A percentile compares a stretch with the other conserved stretches of the same genome.
Conservation (phyloP, 306 rosid genomes). For the Purshia tridentata region DNA sequence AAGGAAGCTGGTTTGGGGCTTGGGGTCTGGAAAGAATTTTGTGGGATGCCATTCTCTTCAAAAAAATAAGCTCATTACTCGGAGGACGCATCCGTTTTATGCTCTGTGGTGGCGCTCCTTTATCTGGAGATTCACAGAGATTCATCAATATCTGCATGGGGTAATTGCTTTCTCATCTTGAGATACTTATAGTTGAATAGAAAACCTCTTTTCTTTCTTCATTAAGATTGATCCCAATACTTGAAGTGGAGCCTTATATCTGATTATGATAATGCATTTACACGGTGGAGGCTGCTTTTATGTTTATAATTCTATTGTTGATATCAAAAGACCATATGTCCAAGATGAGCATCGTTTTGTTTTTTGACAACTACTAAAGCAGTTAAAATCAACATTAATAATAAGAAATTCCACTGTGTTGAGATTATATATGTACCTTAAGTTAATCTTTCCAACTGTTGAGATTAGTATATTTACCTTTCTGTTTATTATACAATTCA, state of each 20-base stretch:
- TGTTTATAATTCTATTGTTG: neutral
- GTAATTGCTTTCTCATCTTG: slow-evolving; percentile 39
- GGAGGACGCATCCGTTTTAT: slow-evolving; percentile 75
- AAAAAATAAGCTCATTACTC: slow-evolving; percentile 51
- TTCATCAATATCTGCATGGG: slow-evolving; percentile 91
- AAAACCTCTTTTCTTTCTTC: neutral
- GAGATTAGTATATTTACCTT: neutral
- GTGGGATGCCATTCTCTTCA: slow-evolving; percentile 73
- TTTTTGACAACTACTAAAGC: neutral
- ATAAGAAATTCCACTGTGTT: neutral
- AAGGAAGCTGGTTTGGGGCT: slow-evolving; percentile 99
- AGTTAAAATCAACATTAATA: neutral
- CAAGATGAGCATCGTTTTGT: neutral
- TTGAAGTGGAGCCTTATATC: neutral
- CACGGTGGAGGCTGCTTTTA: neutral
- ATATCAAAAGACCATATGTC: neutral
- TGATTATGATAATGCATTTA: neutral
- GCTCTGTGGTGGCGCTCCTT: slow-evolving; percentile 96
- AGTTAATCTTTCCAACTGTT: neutral
- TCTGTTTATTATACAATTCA: neutral
- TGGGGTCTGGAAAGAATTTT: slow-evolving; percentile 76
- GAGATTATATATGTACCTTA: neutral
- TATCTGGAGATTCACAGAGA: slow-evolving; percentile 76
- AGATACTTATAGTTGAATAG: neutral
- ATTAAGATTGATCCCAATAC: neutral